Base-by-base conservation (phyloP, 106 monocot species). In the Hemerocallis citrina region DNA sequence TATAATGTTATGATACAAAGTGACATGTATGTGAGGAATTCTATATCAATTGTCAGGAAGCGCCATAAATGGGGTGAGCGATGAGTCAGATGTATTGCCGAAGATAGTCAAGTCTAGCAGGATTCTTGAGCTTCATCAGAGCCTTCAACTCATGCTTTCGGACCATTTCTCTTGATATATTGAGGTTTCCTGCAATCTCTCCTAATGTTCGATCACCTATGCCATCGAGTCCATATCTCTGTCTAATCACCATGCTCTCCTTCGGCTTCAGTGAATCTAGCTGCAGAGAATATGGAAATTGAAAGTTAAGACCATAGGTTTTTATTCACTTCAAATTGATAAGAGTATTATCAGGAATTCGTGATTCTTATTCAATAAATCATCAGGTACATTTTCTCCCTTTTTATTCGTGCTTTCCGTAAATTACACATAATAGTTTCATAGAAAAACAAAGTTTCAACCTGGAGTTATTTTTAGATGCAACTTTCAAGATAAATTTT, bases 101-200 rank as follows among this genome's bases (percentile, higher is more conserved):
- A 34, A 95, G 79, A 47, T 95, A 95, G 44, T 95, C 94, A 15
- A 86, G 80, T 24, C 94, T 77, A 47, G 85, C 61, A 1, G 94
- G 94, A 69, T 95, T 82, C 57, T 86, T 95, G 67, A 95, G 94
- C 83, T 95, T 95, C 86, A 95, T 83, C 32, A 95, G 59, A n/a
- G 89, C 94, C 68, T 95, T 95, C 27, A 89, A 54, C 56, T 95
- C 94, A 44, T 95, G 77, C 65, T 95, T 89, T 16, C 89, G 45
- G 3, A 89, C 94, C 94, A 95, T 89, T 78, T 95, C 89, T 59
- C 85, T 80, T 8, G 94, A 89, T 15, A 95, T 89, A 51, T 62
- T 81, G 57, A 95, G 94, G 67, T 95, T 95, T 34, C 94, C 94
- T 1, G 94, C 89, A 39, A 95, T 83, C 82, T 95, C 94, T 67